Conservation (phyloP, 1,284 basidiomycete species). For the Cerioporus squamosus region DNA sequence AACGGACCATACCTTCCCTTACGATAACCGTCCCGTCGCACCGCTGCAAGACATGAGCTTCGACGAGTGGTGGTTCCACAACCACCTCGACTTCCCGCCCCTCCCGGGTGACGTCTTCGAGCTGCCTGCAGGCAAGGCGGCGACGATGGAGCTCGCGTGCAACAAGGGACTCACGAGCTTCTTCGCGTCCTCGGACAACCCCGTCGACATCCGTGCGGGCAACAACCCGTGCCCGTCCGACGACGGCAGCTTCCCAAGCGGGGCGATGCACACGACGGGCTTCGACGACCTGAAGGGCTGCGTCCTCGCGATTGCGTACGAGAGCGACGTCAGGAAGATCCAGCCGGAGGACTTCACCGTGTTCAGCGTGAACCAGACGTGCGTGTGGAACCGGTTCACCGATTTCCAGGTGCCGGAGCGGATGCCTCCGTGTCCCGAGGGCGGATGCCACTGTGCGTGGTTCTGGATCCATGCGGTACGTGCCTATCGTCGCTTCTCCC, state of each 20-base stretch:
- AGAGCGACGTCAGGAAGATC: slow-evolving; percentile 57
- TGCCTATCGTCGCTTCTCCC: neutral
- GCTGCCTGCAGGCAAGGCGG: slow-evolving; percentile 57
- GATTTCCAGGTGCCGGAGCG: slow-evolving; percentile 68
- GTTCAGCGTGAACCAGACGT: slow-evolving; percentile 76
- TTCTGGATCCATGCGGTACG: slow-evolving; percentile 73
- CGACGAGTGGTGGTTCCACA: slow-evolving; percentile 76
- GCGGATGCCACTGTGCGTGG: slow-evolving; percentile 72
- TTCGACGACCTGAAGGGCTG: slow-evolving; percentile 66
- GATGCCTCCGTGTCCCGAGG: slow-evolving; percentile 72
- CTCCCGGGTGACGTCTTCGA: slow-evolving; percentile 59
- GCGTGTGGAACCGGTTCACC: slow-evolving; percentile 71
- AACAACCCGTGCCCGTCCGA: slow-evolving; percentile 53
- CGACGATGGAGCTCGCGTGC: slow-evolving; percentile 60
- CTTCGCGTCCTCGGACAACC: slow-evolving; percentile 53
- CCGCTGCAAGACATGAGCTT: slow-evolving; percentile 52
- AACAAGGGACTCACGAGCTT: slow-evolving; percentile 61
- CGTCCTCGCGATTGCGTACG: slow-evolving; percentile 75
- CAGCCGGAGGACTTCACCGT: slow-evolving; percentile 72
- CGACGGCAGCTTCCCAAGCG: slow-evolving; percentile 38
- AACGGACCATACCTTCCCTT: slow-evolving; percentile 52
- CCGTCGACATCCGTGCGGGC: slow-evolving; percentile 51
- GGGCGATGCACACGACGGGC: slow-evolving; percentile 59
- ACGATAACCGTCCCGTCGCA: slow-evolving; percentile 43
- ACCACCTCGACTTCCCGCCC: slow-evolving; percentile 62